A percentile compares a stretch with the other conserved stretches of the same genome.
These are phyloP conservation scores for Dysphania ambrosioides DNA, from an alignment of 148 eudicot genomes.

Conservation along the genomic window DNA sequence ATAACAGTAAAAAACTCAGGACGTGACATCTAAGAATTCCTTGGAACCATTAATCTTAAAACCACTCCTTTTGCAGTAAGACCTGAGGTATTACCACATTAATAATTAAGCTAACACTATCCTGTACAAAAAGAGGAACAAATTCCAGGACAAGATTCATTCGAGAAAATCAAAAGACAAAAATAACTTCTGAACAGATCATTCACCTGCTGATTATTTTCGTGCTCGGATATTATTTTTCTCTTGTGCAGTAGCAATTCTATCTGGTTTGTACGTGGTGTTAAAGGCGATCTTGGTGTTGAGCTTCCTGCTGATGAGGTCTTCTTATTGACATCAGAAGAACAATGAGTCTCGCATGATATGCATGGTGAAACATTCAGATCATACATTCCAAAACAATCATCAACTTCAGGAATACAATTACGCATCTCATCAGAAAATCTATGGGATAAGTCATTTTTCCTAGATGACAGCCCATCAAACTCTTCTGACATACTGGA, in stretches of 20 bases:
- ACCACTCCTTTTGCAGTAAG: background rate
- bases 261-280: conserved; percentile 81
- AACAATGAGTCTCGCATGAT: conserved; percentile 35
- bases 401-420: conserved; percentile 52
- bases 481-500: conserved; percentile 50
- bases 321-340: conserved; percentile 48
- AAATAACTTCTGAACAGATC: background rate
- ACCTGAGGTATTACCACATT: background rate
- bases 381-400: conserved; percentile 42
- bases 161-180: background rate
- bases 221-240: conserved; percentile 73
- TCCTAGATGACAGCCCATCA: conserved; percentile 50
- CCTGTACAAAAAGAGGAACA: background rate
- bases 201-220: conserved; percentile 78
- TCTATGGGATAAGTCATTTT: conserved; percentile 31
- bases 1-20: too few relatives aligned
- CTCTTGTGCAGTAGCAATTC: conserved; percentile 65
- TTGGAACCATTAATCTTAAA: background rate
- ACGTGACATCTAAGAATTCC: background rate
- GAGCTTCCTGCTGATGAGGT: conserved; percentile 63
- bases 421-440: conserved; percentile 58
- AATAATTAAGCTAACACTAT: background rate
- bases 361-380: conserved; percentile 29
- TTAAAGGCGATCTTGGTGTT: conserved; percentile 90
- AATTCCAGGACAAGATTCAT: background rate